phyloP scores from a whole-genome alignment of 2,329 filamentous ascomycete species.

The Thielaviopsis cerberus region DNA sequence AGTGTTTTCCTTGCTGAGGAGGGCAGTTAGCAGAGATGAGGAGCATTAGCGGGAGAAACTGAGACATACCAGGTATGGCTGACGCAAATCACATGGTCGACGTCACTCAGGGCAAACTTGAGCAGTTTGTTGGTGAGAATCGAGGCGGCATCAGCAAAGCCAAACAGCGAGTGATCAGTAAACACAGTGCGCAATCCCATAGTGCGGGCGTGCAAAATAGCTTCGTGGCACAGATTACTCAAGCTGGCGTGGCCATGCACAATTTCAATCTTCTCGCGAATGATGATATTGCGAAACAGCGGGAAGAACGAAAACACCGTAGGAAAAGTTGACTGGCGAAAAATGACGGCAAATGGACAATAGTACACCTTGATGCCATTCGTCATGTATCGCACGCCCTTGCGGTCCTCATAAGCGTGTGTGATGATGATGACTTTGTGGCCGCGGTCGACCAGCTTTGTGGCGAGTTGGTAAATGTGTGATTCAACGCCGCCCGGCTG shows the following conservation, averaged over 20 bases:
- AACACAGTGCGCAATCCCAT: constrained; percentile 95
- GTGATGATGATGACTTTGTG: constrained; percentile 98
- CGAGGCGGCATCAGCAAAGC: constrained; percentile 87
- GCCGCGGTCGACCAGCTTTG: constrained; percentile 88
- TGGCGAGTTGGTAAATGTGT: constrained; percentile 94
- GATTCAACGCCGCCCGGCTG: constrained; percentile 93
- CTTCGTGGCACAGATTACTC: constrained; percentile 85
- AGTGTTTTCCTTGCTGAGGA: constrained; percentile 83
- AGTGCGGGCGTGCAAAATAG: constrained; percentile 79
- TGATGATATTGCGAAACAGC: constrained; percentile 87
- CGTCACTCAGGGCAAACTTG: constrained; percentile 89
- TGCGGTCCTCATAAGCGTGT: constrained; percentile 79
- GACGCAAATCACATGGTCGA: constrained; percentile 95
- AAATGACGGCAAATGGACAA: constrained; percentile 88
- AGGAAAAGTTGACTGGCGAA: constrained; percentile 80
- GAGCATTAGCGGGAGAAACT: background rate
- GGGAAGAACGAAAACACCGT: constrained; percentile 98
- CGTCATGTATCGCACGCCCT: constrained; percentile 82
- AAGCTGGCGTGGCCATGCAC: constrained; percentile 93
- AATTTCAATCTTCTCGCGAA: constrained; percentile 87
- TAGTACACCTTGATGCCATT: constrained; percentile 98
- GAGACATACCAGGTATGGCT: constrained; percentile 74
- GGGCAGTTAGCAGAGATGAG: background rate
- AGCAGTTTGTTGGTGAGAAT: constrained; percentile 94
- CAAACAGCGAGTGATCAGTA: constrained; percentile 92